Evolutionary conservation across 1,284 basidiomycete species (phyloP), one percentile per base, ranked within the genome.

Genomic region (Ceratobasidium sp.): DNA sequence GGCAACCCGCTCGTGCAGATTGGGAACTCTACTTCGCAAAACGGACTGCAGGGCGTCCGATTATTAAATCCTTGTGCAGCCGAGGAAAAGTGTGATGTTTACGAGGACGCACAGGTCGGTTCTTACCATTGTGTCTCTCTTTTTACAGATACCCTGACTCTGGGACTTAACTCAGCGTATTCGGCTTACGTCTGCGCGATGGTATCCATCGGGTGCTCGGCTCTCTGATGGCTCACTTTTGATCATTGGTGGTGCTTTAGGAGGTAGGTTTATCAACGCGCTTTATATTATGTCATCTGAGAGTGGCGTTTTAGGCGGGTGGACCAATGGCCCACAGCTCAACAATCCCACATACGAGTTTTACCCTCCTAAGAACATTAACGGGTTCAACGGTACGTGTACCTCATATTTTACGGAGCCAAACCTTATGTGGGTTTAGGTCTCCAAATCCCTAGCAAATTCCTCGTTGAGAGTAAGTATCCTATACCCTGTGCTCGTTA

Each of bases 301-400:
- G 33, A 33, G 33, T 33, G 33, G 33, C 33, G 33, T 33, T 33
- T 33, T 33, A 33, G 93, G 93, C 3, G 93, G 93, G 13, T 95
- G 93, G 91, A 93, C 93, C 80, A 94, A 59, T 10, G n/a, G 13
- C 70, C 59, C 40, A 66, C 23, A 23, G 69, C 69, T 79, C 77
- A 94, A 94, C 85, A 95, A 94, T 83, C 94, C 94, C 13, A 94
- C 92, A 0, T 85, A 93, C 80, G 94, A 95, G 83, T 95, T 90
- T 84, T 95, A 89, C 83, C 94, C 94, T 50, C 91, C 93, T 0
- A 94, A 94, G 83, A 86, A 88, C 77, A 90, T 93, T 76, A 86
- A 90, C 78, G 89, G 87, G 26, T 91, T 88, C 3, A 89, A 91
- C 75, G 94, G 93, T 50, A 81, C 92, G 67, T 33, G 91, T 12